Evolutionary conservation across 495 filamentous ascomycete species (phyloP).

Genomic region (Astrocystis sublimbata): DNA sequence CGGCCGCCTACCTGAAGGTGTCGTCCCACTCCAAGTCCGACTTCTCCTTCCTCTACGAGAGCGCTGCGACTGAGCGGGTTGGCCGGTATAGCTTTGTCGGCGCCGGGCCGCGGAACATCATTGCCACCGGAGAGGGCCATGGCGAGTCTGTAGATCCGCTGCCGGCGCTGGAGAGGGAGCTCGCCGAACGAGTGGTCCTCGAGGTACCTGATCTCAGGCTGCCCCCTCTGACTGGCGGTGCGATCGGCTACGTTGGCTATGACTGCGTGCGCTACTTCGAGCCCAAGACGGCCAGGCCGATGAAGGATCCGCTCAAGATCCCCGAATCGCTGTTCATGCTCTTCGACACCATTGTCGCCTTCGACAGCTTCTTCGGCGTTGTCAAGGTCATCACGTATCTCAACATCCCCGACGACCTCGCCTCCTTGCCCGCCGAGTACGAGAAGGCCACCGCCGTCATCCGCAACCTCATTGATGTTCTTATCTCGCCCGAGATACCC

Average conservation of each 20-base stretch:
- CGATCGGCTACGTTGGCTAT: conserved; percentile 94
- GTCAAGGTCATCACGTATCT: conserved; percentile 93
- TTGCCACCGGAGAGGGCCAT: conserved; percentile 87
- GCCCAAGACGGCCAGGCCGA: conserved; percentile 80
- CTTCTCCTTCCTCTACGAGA: conserved; percentile 89
- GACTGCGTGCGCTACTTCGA: conserved; percentile 98
- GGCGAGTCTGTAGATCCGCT: conserved; percentile 81
- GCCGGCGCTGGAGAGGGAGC: conserved; percentile 74
- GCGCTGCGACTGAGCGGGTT: conserved; percentile 88
- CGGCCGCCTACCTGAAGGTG: conserved; percentile 87
- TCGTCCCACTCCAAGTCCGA: conserved; percentile 66
- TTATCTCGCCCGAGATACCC: conserved; percentile 71
- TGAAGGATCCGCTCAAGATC: conserved; percentile 84
- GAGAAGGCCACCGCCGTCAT: conserved; percentile 62
- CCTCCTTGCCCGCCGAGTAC: conserved; percentile 55
- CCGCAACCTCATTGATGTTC: conserved; percentile 62
- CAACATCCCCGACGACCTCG: conserved; percentile 58
- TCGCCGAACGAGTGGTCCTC: conserved; percentile 73
- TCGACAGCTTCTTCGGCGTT: conserved; percentile 90
- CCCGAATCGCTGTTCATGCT: conserved; percentile 98
- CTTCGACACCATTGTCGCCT: conserved; percentile 91
- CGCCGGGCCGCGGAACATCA: conserved; percentile 79
- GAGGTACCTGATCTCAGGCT: conserved; percentile 76
- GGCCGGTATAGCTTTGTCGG: conserved; percentile 95
- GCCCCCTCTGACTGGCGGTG: conserved; percentile 84